Conservation (phyloP, 2,329 filamentous ascomycete genomes). For the Pleomassaria siparia region DNA sequence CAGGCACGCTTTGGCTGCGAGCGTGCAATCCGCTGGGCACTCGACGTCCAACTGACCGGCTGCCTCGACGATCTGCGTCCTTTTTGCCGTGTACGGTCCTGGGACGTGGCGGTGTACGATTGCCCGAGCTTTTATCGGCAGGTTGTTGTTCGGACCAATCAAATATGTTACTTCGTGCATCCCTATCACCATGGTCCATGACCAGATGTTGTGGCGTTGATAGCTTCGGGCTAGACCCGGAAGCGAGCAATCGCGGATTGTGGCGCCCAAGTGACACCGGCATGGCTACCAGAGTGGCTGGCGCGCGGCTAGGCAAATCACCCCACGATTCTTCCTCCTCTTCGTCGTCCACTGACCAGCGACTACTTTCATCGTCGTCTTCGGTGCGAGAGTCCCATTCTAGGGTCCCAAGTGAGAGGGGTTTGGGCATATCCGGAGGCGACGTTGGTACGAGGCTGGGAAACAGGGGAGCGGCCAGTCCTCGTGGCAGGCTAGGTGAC, state of each 20-base stretch:
- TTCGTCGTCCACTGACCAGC: slow-evolving; percentile 46
- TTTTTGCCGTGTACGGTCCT: slow-evolving; percentile 78
- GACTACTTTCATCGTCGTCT: slow-evolving; percentile 43
- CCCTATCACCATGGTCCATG: slow-evolving; percentile 42
- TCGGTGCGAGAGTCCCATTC: slow-evolving; percentile 43
- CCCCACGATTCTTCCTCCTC: slow-evolving; percentile 42
- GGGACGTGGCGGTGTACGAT: slow-evolving; percentile 63
- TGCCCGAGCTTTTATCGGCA: slow-evolving; percentile 62
- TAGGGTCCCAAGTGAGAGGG: slow-evolving; percentile 43
- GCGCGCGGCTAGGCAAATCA: slow-evolving; percentile 39
- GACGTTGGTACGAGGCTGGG: slow-evolving; percentile 47
- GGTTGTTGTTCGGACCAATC: slow-evolving; percentile 73
- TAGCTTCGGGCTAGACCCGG: slow-evolving; percentile 37
- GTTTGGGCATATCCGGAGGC: slow-evolving; percentile 47
- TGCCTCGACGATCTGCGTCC: slow-evolving; percentile 68
- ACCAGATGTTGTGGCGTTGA: slow-evolving; percentile 43
- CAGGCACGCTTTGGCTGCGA: slow-evolving; percentile 78
- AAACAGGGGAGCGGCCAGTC: slow-evolving; percentile 39
- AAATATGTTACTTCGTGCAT: slow-evolving; percentile 67
- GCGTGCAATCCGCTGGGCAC: slow-evolving; percentile 70
- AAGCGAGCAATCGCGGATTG: slow-evolving; percentile 31
- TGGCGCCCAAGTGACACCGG: slow-evolving; percentile 37
- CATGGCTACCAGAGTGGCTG: slow-evolving; percentile 30
- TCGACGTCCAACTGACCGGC: slow-evolving; percentile 67
- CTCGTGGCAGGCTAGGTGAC: slow-evolving; percentile 37